A percentile compares a stretch with the other conserved stretches of the same genome.
Evolutionary conservation across 2,329 filamentous ascomycete species (phyloP).

Genomic region (Venturia carpophila): DNA sequence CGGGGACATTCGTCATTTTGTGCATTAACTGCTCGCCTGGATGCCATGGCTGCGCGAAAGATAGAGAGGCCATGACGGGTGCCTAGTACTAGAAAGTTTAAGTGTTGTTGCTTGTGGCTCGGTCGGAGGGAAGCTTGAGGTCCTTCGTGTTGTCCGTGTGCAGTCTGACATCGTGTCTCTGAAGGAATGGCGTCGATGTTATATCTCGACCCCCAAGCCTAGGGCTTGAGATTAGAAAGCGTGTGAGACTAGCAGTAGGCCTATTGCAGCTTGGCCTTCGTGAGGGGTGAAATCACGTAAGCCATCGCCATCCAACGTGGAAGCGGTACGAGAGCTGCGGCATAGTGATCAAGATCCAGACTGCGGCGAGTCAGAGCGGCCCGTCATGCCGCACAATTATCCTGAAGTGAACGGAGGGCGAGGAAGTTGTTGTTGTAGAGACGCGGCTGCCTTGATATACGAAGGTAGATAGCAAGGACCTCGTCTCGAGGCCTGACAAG

Average conservation of each 20-base stretch:
- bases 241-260: neutral
- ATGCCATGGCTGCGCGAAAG: constrained; percentile 48
- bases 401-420: no score
- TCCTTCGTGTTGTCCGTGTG: neutral
- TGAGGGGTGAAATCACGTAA: constrained; percentile 10
- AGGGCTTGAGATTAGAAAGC: neutral
- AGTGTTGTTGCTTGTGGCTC: neutral
- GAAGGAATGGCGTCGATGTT: neutral
- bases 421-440: neutral
- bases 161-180: neutral
- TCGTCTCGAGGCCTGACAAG: constrained; percentile 4
- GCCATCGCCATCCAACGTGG: neutral
- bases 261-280: neutral
- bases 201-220: neutral
- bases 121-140: neutral
- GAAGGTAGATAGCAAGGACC: neutral
- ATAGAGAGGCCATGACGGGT: constrained; percentile 34
- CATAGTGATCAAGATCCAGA: neutral
- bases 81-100: neutral
- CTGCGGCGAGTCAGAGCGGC: neutral
- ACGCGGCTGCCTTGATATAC: neutral
- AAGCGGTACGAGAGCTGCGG: neutral
- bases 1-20: constrained; percentile 50
- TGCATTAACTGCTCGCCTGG: constrained; percentile 61
- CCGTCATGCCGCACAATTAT: neutral